Evolutionary conservation across 768 basidiomycete species (phyloP).

Genomic region (Lactarius sp.): DNA sequence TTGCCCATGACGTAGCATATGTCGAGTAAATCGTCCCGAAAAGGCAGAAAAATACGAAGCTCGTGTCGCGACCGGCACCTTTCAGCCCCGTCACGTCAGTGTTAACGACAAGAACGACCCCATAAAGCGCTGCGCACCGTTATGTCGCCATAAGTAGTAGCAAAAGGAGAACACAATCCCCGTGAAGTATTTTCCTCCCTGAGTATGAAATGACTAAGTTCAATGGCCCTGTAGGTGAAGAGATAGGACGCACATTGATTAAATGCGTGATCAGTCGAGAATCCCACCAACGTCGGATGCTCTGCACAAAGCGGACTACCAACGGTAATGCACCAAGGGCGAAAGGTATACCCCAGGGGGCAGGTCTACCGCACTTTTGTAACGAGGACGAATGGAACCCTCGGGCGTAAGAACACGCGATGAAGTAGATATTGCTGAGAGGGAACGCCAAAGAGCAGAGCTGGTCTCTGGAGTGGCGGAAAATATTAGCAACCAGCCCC

Average conservation of each 20-base stretch:
- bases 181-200: constrained; percentile 82
- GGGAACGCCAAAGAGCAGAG: constrained; percentile 77
- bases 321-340: constrained; percentile 62
- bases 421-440: constrained; percentile 64
- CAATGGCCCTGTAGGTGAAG: background rate
- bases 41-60: constrained; percentile 67
- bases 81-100: constrained; percentile 4
- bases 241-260: constrained; percentile 61
- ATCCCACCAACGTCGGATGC: constrained; percentile 81
- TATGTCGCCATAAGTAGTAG: constrained; percentile 76
- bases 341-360: constrained; percentile 59
- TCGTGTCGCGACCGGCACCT: constrained; percentile 39
- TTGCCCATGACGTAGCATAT: constrained; percentile 78
- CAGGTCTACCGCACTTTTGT: constrained; percentile 42
- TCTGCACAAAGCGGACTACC: constrained; percentile 75
- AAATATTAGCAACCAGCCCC: background rate
- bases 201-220: constrained; percentile 4
- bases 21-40: constrained; percentile 55
- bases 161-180: constrained; percentile 61
- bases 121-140: constrained; percentile 37
- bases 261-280: constrained; percentile 71
- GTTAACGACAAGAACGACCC: background rate
- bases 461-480: constrained; percentile 53
- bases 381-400: constrained; percentile 47
- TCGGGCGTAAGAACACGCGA: constrained; percentile 67